These are phyloP conservation scores for Amaranthus cruentus DNA, from an alignment of 148 eudicot genomes.

Conservation along the genomic window DNA sequence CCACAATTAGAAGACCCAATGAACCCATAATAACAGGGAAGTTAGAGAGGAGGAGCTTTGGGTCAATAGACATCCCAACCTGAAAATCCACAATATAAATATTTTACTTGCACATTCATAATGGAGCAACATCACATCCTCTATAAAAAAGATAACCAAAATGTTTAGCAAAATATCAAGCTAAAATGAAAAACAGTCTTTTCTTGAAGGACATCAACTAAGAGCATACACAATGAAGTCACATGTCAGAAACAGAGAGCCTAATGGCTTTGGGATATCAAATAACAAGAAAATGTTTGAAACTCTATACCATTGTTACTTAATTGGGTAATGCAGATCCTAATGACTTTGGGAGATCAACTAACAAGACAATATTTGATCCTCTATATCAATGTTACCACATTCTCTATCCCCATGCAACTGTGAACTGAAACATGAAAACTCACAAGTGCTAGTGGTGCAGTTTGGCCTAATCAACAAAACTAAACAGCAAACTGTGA, in stretches of 20 bases:
- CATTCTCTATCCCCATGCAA: no score
- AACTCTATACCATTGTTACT: background rate
- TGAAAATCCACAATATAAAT: slow-evolving; percentile 34
- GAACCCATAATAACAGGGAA: slow-evolving; percentile 72
- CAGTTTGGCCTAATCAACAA: no score
- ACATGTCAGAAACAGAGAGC: background rate
- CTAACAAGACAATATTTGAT: no score
- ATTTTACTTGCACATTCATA: slow-evolving; percentile 6
- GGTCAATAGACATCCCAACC: slow-evolving; percentile 99
- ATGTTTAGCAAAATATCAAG: background rate
- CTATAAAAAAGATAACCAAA: background rate
- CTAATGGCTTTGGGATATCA: background rate
- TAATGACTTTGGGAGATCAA: no score
- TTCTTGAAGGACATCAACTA: background rate
- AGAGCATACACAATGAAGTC: background rate
- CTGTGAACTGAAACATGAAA: no score
- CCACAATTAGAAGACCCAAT: slow-evolving; percentile 72
- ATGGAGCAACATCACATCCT: slow-evolving; percentile 1
- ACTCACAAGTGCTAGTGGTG: no score
- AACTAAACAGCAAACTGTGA: no score
- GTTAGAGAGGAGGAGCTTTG: slow-evolving; percentile 84
- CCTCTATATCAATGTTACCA: no score
- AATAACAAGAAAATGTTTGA: background rate
- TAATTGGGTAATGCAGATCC: no score
- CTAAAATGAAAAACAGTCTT: background rate